Evolutionary conservation across 2,329 filamentous ascomycete species (phyloP), one percentile per base, ranked within the genome.

Genomic region (Colletotrichum chlorophyti): DNA sequence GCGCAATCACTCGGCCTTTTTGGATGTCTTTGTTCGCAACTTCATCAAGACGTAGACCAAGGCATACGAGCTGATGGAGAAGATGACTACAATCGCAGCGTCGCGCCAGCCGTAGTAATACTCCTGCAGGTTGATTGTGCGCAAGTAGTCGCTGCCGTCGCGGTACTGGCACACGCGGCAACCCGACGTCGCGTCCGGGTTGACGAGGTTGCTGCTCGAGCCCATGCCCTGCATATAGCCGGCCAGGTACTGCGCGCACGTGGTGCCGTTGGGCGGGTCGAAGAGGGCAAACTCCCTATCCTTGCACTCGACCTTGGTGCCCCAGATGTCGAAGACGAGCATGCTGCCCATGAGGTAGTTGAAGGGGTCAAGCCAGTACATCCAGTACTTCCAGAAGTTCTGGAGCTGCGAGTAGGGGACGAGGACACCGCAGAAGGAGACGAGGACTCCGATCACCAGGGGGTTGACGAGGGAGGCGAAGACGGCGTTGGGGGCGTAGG

Each of bases 391-490:
- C 90, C 90, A 93, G 71, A 92, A 92, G 1, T 71, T 65, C 8
- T 85, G 82, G 19, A 93, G 79, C 23, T 81, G 79, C 0, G 66
- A 65, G 62, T 88, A 91, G 0, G 89, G 89, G 0, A 92, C 89
- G 5, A 91, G 77, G 2, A 93, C 88, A 61, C 90, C 90, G 65
- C 89, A 92, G 76, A 93, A 93, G 1, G 82, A 83, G 8, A 91
- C 80, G 3, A 91, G 76, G 35, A 85, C 70, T 66, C 80, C 78
- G 53, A 87, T 72, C 10, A 87, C 49, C 1, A 87, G 66, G 0
- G 83, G 83, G 62, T 86, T 87, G 60, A 80, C 78, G 5, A 87
- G 75, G 0, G 82, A 75, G 0, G 85, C 85, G 40, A 86, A 86
- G 10, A 85, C 79, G 29, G 79, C 83, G 61, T 85, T 87, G 0